phyloP scores from a whole-genome alignment of 192 early-diverging fungal species.

The Backusella psychrophila region DNA sequence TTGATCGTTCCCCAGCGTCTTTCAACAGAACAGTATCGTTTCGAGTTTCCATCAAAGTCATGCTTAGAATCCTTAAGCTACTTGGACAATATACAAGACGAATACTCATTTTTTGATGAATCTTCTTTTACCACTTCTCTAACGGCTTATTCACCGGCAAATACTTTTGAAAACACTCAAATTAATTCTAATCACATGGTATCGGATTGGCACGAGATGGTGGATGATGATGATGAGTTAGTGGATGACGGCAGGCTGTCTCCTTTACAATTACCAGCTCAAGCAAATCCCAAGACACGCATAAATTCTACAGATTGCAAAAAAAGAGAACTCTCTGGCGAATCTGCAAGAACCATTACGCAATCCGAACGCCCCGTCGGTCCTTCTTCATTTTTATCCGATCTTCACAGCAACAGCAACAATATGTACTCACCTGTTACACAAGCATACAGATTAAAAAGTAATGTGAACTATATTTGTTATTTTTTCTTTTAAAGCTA shows the following conservation, averaged over 20 bases:
- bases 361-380: conserved; percentile 15
- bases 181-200: neutral
- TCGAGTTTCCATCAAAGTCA: conserved; percentile 14
- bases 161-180: conserved; percentile 3
- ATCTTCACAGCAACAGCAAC: neutral
- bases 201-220: conserved; percentile 10
- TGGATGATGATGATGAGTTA: neutral
- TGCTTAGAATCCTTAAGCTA: conserved; percentile 9
- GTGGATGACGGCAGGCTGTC: conserved; percentile 18
- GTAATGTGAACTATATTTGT: conserved; percentile 4
- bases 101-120: conserved; percentile 21
- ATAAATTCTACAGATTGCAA: neutral
- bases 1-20: neutral
- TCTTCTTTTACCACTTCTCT: conserved; percentile 9
- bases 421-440: conserved; percentile 2
- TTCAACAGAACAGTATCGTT: neutral
- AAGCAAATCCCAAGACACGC: conserved; percentile 3
- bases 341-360: conserved; percentile 5
- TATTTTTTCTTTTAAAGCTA: neutral
- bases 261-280: conserved; percentile 28
- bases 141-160: conserved; percentile 7
- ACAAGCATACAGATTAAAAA: neutral
- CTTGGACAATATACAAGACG: conserved; percentile 9
- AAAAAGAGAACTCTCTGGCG: conserved; percentile 12
- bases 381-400: conserved; percentile 27